These are phyloP conservation scores for Mycogone perniciosa DNA, from an alignment of 2,329 filamentous ascomycete genomes.

Conservation along the genomic window DNA sequence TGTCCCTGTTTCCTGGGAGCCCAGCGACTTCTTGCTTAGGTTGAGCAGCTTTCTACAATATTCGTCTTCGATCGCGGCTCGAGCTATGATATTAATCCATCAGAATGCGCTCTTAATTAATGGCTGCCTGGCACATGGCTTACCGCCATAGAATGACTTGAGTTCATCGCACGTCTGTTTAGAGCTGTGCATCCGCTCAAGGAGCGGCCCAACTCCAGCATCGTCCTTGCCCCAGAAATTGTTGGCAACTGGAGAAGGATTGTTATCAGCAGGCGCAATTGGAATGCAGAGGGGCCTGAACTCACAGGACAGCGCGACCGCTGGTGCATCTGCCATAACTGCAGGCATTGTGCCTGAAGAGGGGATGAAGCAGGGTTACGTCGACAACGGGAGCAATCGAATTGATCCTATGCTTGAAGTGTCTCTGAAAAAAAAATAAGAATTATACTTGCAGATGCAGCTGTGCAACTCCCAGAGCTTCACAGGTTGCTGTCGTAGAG, in stretches of 20 bases:
- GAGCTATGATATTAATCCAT: constrained; percentile 46
- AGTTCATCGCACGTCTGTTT: constrained; percentile 94
- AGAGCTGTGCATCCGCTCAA: constrained; percentile 90
- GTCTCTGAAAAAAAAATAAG: neutral
- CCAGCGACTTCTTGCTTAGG: constrained; percentile 80
- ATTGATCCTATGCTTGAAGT: neutral
- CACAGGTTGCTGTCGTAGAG: constrained; percentile 4
- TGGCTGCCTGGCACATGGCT: constrained; percentile 19
- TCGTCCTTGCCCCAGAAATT: constrained; percentile 99
- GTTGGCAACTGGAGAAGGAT: constrained; percentile 67
- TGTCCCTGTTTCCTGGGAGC: constrained; percentile 79
- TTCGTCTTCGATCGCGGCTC: constrained; percentile 92
- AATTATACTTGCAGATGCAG: neutral
- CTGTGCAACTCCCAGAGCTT: constrained; percentile 2
- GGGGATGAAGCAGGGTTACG: neutral
- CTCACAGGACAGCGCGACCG: constrained; percentile 63
- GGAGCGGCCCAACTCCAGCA: constrained; percentile 82
- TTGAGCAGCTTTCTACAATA: constrained; percentile 85
- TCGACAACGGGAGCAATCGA: neutral
- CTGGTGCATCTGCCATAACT: constrained; percentile 54
- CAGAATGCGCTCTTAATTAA: neutral
- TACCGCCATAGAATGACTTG: constrained; percentile 81
- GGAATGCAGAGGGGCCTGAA: neutral
- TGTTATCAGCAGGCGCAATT: constrained; percentile 14
- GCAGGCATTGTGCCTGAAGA: constrained; percentile 48